Evolutionary conservation across 768 basidiomycete species (phyloP).

Genomic region (Astraeus odoratus): DNA sequence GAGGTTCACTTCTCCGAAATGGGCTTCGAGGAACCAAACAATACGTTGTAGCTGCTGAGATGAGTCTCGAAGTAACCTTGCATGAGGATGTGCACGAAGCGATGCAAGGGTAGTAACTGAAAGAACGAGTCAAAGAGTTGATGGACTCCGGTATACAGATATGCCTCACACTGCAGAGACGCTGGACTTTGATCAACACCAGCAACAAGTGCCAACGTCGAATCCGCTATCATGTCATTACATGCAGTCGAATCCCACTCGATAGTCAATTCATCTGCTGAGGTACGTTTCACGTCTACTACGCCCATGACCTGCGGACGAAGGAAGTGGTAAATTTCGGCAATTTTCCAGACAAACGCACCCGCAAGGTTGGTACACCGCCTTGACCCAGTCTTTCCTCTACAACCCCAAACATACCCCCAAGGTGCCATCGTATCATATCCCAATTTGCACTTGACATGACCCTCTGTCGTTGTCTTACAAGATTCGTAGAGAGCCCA

Average conservation of each 20-base stretch:
- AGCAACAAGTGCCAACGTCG: constrained; percentile 78
- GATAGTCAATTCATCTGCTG: constrained; percentile 69
- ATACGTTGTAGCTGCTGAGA: constrained; percentile 46
- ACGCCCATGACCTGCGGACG: constrained; percentile 77
- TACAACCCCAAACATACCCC: constrained; percentile 86
- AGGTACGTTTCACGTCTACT: constrained; percentile 71
- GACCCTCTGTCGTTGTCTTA: constrained; percentile 80
- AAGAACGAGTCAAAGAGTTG: constrained; percentile 3
- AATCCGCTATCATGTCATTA: constrained; percentile 98
- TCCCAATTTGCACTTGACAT: constrained; percentile 82
- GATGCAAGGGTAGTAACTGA: constrained; percentile 55
- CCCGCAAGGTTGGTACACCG: constrained; percentile 57
- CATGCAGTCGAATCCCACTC: constrained; percentile 92
- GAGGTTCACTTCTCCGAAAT: constrained; percentile 87
- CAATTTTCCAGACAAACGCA: constrained; percentile 28
- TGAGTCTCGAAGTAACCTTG: constrained; percentile 35
- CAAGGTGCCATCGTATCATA: constrained; percentile 91
- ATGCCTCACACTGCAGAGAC: constrained; percentile 75
- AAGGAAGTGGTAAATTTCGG: background rate
- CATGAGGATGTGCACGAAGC: constrained; percentile 54
- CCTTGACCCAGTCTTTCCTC: constrained; percentile 63
- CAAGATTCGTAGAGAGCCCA: constrained; percentile 74
- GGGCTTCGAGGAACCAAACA: constrained; percentile 83
- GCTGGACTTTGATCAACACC: constrained; percentile 92
- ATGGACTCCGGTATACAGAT: background rate